Evolutionary conservation across 2,329 filamentous ascomycete genomes (phyloP).

Genomic region (Bisporella sp.): DNA sequence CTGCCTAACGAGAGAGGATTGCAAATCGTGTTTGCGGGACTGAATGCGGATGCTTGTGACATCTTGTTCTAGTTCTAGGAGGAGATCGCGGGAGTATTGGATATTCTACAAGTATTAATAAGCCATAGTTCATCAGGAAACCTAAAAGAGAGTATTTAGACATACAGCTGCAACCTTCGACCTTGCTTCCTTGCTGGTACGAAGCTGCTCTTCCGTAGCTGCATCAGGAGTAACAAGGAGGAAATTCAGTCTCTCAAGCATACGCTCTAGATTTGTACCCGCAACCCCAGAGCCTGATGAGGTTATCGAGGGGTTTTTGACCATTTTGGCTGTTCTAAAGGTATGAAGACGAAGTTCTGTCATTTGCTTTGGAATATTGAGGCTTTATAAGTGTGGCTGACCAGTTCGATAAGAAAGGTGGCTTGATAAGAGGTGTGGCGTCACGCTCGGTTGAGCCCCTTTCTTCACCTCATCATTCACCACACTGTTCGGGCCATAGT

Average conservation of each 20-base stretch:
- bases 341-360: not conserved
- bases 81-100: slow-evolving; percentile 60
- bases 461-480: too few species aligned
- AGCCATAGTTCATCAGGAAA: not conserved
- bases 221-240: slow-evolving; percentile 55
- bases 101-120: slow-evolving; percentile 52
- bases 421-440: too few species aligned
- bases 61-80: slow-evolving; percentile 66
- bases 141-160: not conserved
- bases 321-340: slow-evolving; percentile 15
- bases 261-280: slow-evolving; percentile 46
- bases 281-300: slow-evolving; percentile 13
- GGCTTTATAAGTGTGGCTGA: too few species aligned
- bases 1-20: slow-evolving; percentile 57
- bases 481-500: too few species aligned
- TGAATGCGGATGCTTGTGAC: slow-evolving; percentile 51
- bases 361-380: too few species aligned
- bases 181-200: slow-evolving; percentile 59
- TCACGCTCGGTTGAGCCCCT: too few species aligned
- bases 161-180: slow-evolving; percentile 47
- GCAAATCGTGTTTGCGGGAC: slow-evolving; percentile 50
- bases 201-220: slow-evolving; percentile 49
- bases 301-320: slow-evolving; percentile 16
- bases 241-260: slow-evolving; percentile 60
- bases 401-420: too few species aligned